These are phyloP conservation scores for Lycium barbarum DNA, from an alignment of 257 asterid species.

Conservation along the genomic window DNA sequence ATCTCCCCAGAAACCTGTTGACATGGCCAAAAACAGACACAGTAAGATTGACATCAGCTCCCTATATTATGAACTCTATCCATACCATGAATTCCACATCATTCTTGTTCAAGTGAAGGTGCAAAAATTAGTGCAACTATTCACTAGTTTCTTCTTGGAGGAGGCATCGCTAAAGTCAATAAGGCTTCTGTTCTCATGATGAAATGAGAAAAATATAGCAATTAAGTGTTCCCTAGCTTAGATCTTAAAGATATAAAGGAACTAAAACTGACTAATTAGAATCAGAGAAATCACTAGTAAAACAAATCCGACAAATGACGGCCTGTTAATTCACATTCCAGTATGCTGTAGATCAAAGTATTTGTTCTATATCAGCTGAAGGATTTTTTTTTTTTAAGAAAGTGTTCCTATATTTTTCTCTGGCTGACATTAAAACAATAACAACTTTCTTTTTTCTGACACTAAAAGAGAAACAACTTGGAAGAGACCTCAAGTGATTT, in stretches of 20 bases:
- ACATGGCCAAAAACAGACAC: slow-evolving; percentile 11
- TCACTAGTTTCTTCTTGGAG: neutral
- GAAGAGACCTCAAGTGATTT: slow-evolving; percentile 60
- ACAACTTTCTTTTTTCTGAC: neutral
- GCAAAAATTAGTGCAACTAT: neutral
- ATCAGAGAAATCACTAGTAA: neutral
- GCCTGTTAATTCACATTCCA: neutral
- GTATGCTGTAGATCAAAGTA: slow-evolving; percentile 6
- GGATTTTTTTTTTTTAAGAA: neutral
- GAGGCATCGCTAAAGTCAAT: slow-evolving; percentile 2
- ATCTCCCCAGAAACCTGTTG: slow-evolving; percentile 67
- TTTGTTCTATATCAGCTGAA: neutral
- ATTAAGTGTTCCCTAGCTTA: neutral
- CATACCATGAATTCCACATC: neutral
- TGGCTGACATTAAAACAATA: neutral
- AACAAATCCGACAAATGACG: neutral
- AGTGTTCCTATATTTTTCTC: neutral
- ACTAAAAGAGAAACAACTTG: neutral
- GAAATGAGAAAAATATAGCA: neutral
- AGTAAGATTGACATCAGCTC: slow-evolving; percentile 24
- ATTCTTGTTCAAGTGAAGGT: slow-evolving; percentile 15
- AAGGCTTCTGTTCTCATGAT: neutral
- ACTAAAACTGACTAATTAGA: neutral
- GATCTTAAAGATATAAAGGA: slow-evolving; percentile 14
- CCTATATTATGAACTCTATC: neutral